A percentile compares a stretch with the other conserved stretches of the same genome.
These are phyloP conservation scores for Hysterium pulicare DNA, from an alignment of 2,329 filamentous ascomycete species.

Conservation along the genomic window DNA sequence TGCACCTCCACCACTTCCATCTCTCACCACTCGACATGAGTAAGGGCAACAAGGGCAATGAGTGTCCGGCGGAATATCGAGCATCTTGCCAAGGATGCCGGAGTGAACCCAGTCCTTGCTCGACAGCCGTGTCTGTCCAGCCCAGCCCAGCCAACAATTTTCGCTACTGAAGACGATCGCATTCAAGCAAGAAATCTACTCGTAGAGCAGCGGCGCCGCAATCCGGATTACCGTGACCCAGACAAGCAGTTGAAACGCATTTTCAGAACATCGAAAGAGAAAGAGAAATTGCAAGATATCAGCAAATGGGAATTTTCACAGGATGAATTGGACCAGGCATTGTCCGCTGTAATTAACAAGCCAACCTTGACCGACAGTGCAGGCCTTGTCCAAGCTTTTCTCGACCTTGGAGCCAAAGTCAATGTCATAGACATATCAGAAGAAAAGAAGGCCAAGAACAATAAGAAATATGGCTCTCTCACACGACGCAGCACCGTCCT, in stretches of 20 bases:
- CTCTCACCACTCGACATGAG: neutral
- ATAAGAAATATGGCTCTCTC: constrained; percentile 17
- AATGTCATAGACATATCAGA: constrained; percentile 23
- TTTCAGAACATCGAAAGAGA: constrained; percentile 34
- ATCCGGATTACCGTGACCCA: constrained; percentile 27
- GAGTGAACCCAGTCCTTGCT: constrained; percentile 20
- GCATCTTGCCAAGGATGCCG: constrained; percentile 27
- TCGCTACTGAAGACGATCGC: constrained; percentile 31
- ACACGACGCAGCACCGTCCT: constrained; percentile 34
- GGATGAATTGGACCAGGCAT: constrained; percentile 33
- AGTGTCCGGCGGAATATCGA: constrained; percentile 24
- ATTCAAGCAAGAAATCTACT: constrained; percentile 27
- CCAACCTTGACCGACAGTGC: constrained; percentile 19
- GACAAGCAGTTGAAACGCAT: constrained; percentile 30
- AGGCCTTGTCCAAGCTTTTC: constrained; percentile 32
- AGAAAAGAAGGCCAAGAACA: constrained; percentile 20
- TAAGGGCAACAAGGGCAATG: constrained; percentile 18
- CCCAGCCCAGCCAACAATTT: constrained; percentile 25
- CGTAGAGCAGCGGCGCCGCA: constrained; percentile 26
- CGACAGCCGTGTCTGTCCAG: constrained; percentile 32
- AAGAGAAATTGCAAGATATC: constrained; percentile 28
- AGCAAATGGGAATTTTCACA: constrained; percentile 29
- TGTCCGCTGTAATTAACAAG: constrained; percentile 30
- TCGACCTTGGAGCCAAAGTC: constrained; percentile 33
- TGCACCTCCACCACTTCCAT: neutral